A percentile compares a stretch with the other conserved stretches of the same genome.
These are phyloP conservation scores for Podila epicladia DNA, from an alignment of 192 early-diverging fungal genomes.

Conservation along the genomic window DNA sequence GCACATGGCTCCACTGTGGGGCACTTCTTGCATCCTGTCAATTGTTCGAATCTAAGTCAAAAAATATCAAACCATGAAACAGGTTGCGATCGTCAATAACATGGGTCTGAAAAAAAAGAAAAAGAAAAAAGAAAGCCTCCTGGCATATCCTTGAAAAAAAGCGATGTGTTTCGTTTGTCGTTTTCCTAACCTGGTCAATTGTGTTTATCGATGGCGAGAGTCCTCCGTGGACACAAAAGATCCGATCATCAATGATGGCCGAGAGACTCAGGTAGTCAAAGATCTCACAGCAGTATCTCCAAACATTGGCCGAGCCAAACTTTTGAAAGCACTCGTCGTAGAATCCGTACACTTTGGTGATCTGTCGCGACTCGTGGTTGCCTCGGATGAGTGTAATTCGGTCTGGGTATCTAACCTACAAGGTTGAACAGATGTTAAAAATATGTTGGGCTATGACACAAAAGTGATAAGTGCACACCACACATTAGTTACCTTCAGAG, in stretches of 20 bases:
- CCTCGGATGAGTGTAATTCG: slow-evolving; percentile 93
- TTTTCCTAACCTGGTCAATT: slow-evolving; percentile 77
- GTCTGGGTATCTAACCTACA: slow-evolving; percentile 84
- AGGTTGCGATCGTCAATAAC: neutral
- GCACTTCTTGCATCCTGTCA: slow-evolving; percentile 96
- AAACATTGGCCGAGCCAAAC: slow-evolving; percentile 96
- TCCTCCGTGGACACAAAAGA: slow-evolving; percentile 97
- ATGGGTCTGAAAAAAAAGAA: neutral
- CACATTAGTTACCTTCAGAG: slow-evolving; percentile 78
- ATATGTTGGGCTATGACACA: neutral
- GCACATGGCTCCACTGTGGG: slow-evolving; percentile 98
- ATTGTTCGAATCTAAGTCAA: slow-evolving; percentile 81
- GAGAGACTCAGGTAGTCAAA: slow-evolving; percentile 97
- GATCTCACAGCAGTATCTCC: slow-evolving; percentile 97
- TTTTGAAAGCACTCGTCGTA: slow-evolving; percentile 98
- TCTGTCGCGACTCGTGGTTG: slow-evolving; percentile 94
- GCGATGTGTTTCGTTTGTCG: neutral
- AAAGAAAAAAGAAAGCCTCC: neutral
- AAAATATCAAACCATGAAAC: neutral
- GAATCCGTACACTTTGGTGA: slow-evolving; percentile 99
- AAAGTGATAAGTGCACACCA: neutral
- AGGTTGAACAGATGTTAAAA: neutral
- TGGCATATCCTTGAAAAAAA: neutral
- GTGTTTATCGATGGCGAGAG: slow-evolving; percentile 93
- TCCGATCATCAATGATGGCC: slow-evolving; percentile 93